A percentile compares a stretch with the other conserved stretches of the same genome.
phyloP scores from a whole-genome alignment of 2,329 filamentous ascomycete genomes.

The Cladosporium velox region DNA sequence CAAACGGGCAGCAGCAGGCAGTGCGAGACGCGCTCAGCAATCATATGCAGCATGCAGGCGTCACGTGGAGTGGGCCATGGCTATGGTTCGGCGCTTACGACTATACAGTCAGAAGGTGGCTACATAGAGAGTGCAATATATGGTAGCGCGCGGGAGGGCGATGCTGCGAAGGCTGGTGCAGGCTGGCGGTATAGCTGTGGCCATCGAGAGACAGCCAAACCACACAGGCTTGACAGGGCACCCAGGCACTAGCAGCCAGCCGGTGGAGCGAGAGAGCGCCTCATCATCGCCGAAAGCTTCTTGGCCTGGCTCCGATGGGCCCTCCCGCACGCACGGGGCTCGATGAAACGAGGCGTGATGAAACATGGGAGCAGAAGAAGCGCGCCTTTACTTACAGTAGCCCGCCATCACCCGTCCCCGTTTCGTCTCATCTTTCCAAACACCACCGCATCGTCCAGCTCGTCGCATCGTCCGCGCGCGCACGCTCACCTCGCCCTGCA shows the following conservation, averaged over 20 bases:
- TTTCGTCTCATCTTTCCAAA: constrained; percentile 13
- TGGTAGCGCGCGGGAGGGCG: constrained; percentile 7
- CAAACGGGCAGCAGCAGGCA: not conserved
- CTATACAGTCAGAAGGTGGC: not conserved
- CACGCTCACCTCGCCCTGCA: not conserved
- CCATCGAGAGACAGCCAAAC: not conserved
- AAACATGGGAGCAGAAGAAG: not conserved
- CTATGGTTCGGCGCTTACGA: not conserved
- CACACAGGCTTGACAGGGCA: too few relatives aligned
- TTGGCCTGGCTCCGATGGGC: not conserved
- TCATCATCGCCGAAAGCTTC: not conserved
- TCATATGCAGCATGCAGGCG: not conserved
- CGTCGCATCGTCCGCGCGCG: constrained; percentile 1
- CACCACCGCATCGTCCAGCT: not conserved
- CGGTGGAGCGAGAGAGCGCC: not conserved
- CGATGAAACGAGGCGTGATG: not conserved
- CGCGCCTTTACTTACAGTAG: not conserved
- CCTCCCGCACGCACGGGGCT: not conserved
- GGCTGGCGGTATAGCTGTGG: constrained; percentile 2
- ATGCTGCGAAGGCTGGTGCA: not conserved
- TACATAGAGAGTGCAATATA: constrained; percentile 1
- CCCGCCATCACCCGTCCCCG: constrained; percentile 2
- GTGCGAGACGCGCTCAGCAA: not conserved
- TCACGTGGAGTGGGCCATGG: not conserved
- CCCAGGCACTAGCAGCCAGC: too few relatives aligned